A percentile compares a stretch with the other conserved stretches of the same genome.
Conservation (phyloP, 176 grass and related monocot genomes). For the Triticum monococcum region DNA sequence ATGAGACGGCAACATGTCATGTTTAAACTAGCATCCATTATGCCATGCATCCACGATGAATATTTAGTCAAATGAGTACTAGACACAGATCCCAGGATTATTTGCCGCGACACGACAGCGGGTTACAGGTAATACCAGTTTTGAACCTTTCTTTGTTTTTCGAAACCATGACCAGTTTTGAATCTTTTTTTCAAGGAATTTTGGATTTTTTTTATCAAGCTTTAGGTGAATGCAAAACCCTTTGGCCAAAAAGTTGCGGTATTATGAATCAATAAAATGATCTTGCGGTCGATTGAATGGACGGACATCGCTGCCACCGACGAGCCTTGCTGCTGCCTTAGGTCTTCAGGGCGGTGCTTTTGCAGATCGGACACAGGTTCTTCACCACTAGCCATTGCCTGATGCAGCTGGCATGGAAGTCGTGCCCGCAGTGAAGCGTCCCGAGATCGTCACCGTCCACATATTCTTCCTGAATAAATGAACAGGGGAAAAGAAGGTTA, state of each 20-base stretch:
- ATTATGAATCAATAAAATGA: slow-evolving; percentile 43
- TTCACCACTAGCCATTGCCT: slow-evolving; percentile 59
- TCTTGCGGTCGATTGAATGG: slow-evolving; percentile 24
- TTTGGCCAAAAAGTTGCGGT: slow-evolving; percentile 28
- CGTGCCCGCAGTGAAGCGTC: slow-evolving; percentile 46
- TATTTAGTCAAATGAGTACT: slow-evolving; percentile 32
- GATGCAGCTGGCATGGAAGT: slow-evolving; percentile 49
- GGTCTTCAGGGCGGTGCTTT: slow-evolving; percentile 46
- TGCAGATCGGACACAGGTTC: slow-evolving; percentile 57
- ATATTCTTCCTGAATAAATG: slow-evolving; percentile 50
- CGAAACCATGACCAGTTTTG: not conserved
- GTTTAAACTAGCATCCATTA: slow-evolving; percentile 37
- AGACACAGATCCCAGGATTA: slow-evolving; percentile 37
- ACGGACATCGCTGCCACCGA: not conserved
- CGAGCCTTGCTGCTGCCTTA: not conserved
- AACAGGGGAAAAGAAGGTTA: not conserved
- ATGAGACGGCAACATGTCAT: not conserved
- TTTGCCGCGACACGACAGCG: slow-evolving; percentile 24
- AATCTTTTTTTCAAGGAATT: not conserved
- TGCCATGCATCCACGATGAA: slow-evolving; percentile 25
- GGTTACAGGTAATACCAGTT: slow-evolving; percentile 38
- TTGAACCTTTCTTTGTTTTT: not conserved
- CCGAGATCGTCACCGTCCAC: slow-evolving; percentile 50
- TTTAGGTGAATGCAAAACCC: slow-evolving; percentile 34
- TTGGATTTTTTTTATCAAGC: not conserved